Base-by-base conservation (phyloP, 164 flowering plant genomes). In the Vitis rupestris region DNA sequence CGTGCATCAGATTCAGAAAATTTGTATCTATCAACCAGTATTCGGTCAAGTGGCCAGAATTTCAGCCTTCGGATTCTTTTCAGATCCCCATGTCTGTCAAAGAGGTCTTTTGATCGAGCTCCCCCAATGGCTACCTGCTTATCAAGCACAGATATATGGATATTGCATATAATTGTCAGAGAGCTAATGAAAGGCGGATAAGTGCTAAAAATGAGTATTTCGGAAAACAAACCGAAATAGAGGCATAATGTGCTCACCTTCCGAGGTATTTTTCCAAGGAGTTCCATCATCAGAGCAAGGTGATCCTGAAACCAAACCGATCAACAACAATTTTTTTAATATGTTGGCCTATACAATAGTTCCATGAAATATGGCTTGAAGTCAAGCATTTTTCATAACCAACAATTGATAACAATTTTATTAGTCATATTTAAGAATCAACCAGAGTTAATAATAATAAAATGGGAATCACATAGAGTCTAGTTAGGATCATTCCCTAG, bases 201-300 rank as follows among this genome's bases (percentile, higher is more conserved):
- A 4, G 63, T 8, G 29, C 16, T 23, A 8, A 49, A 31, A 53
- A 48, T 31, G 66, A 69, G 62, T 3, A 37, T 9, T 59, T n/a
- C 61, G 44, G 12, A 50, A 17, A 65, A 9, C 13, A 57, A 54
- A 7, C 16, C 47, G 57, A 54, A 15, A 8, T 4, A n/a, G 29
- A 48, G 3, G 2, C 5, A 37, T 8, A 29, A 27, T 23, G 54
- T 19, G 65, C 75, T 78, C 75, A 94, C 99, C 97, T 94, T 94
- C 72, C 89, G 72, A 49, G 99, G 98, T 68, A 94, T 90, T 85
- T 94, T 94, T 59, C 99, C 99, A 48, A 94, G 88, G 60, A 91
- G 85, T 79, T 94, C 99, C 97, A 92, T 92, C 97, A 94, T 94
- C 66, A 86, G 72, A 76, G 99, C 99, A 73, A 94, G 93, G 81